Conservation (phyloP, 2,329 filamentous ascomycete genomes). For the Berkeleyomyces rouxiae region DNA sequence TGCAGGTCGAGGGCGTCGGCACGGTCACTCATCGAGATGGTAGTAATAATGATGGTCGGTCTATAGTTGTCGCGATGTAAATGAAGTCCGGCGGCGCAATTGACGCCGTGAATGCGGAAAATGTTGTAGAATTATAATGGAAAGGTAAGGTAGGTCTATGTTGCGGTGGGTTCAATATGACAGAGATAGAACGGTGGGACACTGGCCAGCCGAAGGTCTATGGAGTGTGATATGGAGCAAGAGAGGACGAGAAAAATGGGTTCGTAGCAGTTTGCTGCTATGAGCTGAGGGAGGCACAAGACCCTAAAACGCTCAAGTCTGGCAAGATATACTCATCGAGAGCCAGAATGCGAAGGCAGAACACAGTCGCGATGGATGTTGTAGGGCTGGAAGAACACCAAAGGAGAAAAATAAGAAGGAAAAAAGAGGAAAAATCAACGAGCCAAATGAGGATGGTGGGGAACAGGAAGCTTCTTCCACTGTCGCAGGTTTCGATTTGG, state of each 20-base stretch:
- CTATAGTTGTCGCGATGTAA: background rate
- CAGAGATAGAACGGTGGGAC: background rate
- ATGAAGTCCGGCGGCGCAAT: background rate
- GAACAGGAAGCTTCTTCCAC: slow-evolving; percentile 1
- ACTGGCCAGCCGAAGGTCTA: background rate
- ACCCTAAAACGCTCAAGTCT: background rate
- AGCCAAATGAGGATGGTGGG: background rate
- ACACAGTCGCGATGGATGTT: background rate
- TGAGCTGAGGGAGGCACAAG: background rate
- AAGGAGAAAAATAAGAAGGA: background rate
- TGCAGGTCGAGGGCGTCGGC: background rate
- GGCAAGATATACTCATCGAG: background rate
- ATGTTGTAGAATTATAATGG: background rate
- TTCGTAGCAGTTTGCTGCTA: background rate
- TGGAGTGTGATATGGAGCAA: background rate
- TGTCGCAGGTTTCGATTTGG: background rate
- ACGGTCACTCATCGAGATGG: background rate
- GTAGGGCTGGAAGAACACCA: background rate
- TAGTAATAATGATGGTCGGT: background rate
- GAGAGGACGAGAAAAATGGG: background rate
- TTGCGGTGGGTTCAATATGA: background rate
- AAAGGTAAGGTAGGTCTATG: background rate
- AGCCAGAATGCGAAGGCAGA: background rate
- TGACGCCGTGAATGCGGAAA: background rate
- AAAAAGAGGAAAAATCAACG: background rate